Evolutionary conservation across 805 yeast species (phyloP), one percentile per base, ranked within the genome.

Genomic region (Priceomyces fermenticarens): DNA sequence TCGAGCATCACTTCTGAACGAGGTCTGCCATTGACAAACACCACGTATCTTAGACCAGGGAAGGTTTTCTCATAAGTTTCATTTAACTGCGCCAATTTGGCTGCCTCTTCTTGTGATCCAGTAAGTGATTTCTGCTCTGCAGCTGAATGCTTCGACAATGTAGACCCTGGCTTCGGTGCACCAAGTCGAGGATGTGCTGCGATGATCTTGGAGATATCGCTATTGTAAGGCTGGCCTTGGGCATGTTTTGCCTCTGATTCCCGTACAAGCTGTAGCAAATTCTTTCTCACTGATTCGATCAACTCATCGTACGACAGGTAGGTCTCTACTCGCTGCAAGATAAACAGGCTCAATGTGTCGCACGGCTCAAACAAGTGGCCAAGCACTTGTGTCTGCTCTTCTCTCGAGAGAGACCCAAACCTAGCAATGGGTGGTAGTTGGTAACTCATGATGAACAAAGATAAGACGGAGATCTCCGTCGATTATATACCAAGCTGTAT

Each of bases 121-220:
- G 72, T 67, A 30, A 89, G 68, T 10, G 83, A 77, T 43, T 73
- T 75, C 58, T 89, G 97, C 60, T 89, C 97, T 3, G 64, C 58
- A 16, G 72, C 65, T 1, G 95, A 85, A 53, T 85, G 90, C 3
- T 61, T 67, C 6, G 87, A 83, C 25, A 87, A 67, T 23, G 65
- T 71, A 3, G 80, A 70, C 4, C 44, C 52, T 10, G 43, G 44
- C 39, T 58, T 57, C 2, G 81, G 70, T 3, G 85, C 86, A 0
- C 97, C 97, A 12, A 89, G 67, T 41, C 96, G 70, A 12, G 97
- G 97, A 63, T 89, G 97, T 0, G 97, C 96, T 1, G 87, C 82
- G n/a, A 90, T 79, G 42, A 90, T 88, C 30, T 73, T 64, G 33
- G 71, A 53, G 10, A 76, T 57, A 13, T 56, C 53, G 3, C 53